Conservation (phyloP, 345 rosid species). For the Stellera chamaejasme region DNA sequence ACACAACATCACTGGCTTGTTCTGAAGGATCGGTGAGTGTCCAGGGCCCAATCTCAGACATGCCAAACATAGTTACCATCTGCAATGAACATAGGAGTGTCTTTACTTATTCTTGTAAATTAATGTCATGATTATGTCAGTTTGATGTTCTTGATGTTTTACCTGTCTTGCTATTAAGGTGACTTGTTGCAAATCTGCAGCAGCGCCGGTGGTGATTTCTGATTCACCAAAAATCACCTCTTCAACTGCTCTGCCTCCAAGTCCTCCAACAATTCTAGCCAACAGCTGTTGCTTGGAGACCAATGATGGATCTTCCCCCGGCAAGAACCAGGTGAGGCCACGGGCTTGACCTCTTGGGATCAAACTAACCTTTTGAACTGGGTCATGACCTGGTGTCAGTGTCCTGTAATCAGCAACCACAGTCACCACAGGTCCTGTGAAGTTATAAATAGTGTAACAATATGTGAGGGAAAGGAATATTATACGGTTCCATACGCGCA, state of each 20-base stretch:
- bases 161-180: conserved; percentile 72
- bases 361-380: conserved; percentile 59
- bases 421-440: conserved; percentile 3
- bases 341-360: conserved; percentile 76
- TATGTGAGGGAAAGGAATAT: neutral
- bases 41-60: conserved; percentile 81
- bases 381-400: conserved; percentile 62
- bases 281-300: conserved; percentile 54
- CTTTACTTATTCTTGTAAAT: too few species aligned
- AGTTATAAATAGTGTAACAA: neutral
- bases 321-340: conserved; percentile 75
- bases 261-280: conserved; percentile 66
- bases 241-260: conserved; percentile 72
- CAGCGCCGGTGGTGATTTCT: conserved; percentile 63
- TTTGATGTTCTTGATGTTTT: neutral
- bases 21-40: conserved; percentile 41
- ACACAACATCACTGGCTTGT: conserved; percentile 44
- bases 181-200: conserved; percentile 58
- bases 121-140: too few species aligned
- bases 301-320: conserved; percentile 50
- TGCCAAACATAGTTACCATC: conserved; percentile 79
- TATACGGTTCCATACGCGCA: conserved; percentile 36
- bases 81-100: conserved; percentile 9
- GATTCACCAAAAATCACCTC: conserved; percentile 68
- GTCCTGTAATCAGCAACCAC: conserved; percentile 25